Base-by-base conservation (phyloP, 192 early-diverging fungal species). In the Spizellomyces punctatus region DNA sequence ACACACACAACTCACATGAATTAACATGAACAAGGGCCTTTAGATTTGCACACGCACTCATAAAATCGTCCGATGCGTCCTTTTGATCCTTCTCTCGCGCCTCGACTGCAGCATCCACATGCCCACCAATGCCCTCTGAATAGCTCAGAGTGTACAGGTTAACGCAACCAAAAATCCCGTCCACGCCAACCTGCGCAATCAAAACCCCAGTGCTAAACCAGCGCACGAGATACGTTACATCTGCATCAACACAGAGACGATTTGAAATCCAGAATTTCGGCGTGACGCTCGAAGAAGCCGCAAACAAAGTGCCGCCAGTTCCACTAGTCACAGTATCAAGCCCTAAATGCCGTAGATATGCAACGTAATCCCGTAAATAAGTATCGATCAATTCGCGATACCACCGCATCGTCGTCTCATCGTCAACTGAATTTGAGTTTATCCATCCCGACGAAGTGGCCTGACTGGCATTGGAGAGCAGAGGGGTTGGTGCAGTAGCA, bases 111-210 rank as follows among this genome's bases (percentile, higher is more conserved):
- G 43, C 49, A 63, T 62, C 69, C 43, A 78, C 50, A 21, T 46
- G 55, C 42, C 66, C 61, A 19, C 61, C 17, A 12, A 21, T 22
- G 12, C n/a, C 46, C 5, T 70, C 58, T 50, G 76, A 75, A 52
- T 64, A 62, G 21, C 66, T 64, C 46, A 83, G 48, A 19, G 77
- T 82, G 46, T 78, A 80, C 67, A 84, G 49, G 72, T 86, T 83
- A 8, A 86, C 58, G 57, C 71, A 74, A n/a, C 67, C 77, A 64
- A 76, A 79, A 22, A 79, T 56, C 4, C 75, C 73, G 36, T 86
- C 77, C 14, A 86, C 71, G 21, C 85, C 81, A 61, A 82, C 57
- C 48, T 86, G 85, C 2, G 78, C 72, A 49, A 86, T 61, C 16
- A 86, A 56, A 9, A 76, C 70, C 6, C 79, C 78, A 6, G 44